Evolutionary conservation across 208 protist species (phyloP).

Genomic region (Trypanosoma caninum): DNA sequence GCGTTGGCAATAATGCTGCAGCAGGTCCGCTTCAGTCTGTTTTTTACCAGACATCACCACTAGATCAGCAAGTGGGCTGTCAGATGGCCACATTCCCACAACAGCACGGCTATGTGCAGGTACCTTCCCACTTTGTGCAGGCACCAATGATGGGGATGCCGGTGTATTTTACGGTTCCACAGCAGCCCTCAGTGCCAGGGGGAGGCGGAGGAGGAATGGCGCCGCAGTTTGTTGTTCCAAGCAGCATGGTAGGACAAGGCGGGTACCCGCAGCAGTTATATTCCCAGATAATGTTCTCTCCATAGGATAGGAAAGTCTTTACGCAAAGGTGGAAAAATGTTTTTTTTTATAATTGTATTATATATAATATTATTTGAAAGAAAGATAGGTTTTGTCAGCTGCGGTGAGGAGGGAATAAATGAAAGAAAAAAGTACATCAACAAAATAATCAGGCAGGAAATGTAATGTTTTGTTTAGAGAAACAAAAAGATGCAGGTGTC

Average conservation of each 20-base stretch:
- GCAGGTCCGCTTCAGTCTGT: neutral
- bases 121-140: neutral
- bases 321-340: neutral
- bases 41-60: neutral
- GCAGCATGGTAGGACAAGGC: conserved; percentile 3
- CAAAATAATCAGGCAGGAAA: too few species aligned
- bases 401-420: too few species aligned
- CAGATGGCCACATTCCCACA: conserved; percentile 1
- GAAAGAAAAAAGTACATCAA: too few species aligned
- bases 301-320: neutral
- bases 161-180: conserved; percentile 12
- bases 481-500: too few species aligned
- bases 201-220: too few species aligned
- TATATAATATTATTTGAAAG: neutral
- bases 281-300: conserved; percentile 4
- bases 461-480: too few species aligned
- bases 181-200: neutral
- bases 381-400: too few species aligned
- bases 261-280: conserved; percentile 12
- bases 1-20: neutral
- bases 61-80: conserved; percentile 7
- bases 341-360: neutral
- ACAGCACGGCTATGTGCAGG: conserved; percentile 5
- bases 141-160: conserved; percentile 16
- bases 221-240: conserved; percentile 17